Percentiles rank a stretch among this genome's conserved stretches.
Evolutionary conservation across 495 filamentous ascomycete genomes (phyloP).

Genomic region (Pyrenula aspistea): DNA sequence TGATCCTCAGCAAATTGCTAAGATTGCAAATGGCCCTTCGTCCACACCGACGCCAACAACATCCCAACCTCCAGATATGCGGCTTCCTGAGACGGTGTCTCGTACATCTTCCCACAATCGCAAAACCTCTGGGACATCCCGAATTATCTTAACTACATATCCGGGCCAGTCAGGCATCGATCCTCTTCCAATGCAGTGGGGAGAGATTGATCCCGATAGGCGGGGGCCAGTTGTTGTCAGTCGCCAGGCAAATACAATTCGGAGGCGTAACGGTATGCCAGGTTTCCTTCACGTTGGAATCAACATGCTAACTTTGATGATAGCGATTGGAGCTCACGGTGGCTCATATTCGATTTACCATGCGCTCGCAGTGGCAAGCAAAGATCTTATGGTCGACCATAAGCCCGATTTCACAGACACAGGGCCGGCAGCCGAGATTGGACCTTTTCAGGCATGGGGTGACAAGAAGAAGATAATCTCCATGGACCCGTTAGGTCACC

Average conservation of each 20-base stretch:
- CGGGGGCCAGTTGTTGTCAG: constrained; percentile 90
- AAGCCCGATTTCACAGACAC: constrained; percentile 91
- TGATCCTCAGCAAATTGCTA: background rate
- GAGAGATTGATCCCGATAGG: constrained; percentile 55
- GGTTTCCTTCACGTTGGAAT: too few relatives aligned
- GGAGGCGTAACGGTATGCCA: constrained; percentile 78
- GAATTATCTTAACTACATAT: constrained; percentile 59
- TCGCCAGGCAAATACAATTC: constrained; percentile 59
- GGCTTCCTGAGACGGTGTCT: background rate
- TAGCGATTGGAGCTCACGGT: constrained; percentile 70
- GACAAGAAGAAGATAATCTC: constrained; percentile 93
- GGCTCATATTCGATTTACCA: constrained; percentile 98
- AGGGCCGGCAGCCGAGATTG: constrained; percentile 78
- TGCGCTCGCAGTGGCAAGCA: constrained; percentile 83
- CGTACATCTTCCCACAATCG: background rate
- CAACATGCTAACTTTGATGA: constrained; percentile 4
- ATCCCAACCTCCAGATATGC: background rate
- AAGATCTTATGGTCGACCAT: constrained; percentile 74
- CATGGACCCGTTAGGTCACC: constrained; percentile 90
- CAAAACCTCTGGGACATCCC: background rate
- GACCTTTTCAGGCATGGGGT: constrained; percentile 78
- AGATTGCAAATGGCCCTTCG: background rate
- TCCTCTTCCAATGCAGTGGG: constrained; percentile 82
- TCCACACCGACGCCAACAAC: background rate
- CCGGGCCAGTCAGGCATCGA: constrained; percentile 90